Evolutionary conservation across 805 yeast genomes (phyloP).

Genomic region (Candida tallmaniae): DNA sequence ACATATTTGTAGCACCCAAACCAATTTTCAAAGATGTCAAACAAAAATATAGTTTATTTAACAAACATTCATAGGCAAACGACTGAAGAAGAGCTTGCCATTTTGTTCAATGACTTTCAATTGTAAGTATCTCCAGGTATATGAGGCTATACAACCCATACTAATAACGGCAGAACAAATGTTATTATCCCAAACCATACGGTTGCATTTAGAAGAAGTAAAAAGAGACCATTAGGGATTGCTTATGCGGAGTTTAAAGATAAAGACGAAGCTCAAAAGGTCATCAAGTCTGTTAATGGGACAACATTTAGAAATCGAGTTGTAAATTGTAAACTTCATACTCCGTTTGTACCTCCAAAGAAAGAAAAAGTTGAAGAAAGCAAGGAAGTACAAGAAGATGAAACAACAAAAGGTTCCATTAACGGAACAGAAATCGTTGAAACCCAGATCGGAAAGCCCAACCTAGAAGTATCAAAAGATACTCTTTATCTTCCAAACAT

Average conservation of each 20-base stretch:
- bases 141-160: not conserved
- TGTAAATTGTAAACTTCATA: slow-evolving; percentile 37
- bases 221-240: slow-evolving; percentile 52
- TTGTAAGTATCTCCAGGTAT: slow-evolving; percentile 34
- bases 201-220: slow-evolving; percentile 38
- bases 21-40: slow-evolving; percentile 9
- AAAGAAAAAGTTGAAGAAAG: not conserved
- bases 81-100: slow-evolving; percentile 49
- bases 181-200: slow-evolving; percentile 55
- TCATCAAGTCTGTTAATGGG: slow-evolving; percentile 22
- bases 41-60: slow-evolving; percentile 35
- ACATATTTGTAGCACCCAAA: too few species aligned
- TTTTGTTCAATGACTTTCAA: slow-evolving; percentile 39
- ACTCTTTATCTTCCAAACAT: slow-evolving; percentile 44
- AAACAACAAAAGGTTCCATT: not conserved
- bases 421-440: not conserved
- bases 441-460: not conserved
- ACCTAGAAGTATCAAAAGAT: slow-evolving; percentile 28
- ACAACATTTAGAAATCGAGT: slow-evolving; percentile 30
- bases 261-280: slow-evolving; percentile 24
- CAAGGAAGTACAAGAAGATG: too few species aligned
- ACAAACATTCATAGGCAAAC: slow-evolving; percentile 51
- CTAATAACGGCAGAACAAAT: slow-evolving; percentile 14
- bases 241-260: slow-evolving; percentile 36
- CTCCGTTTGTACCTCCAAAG: slow-evolving; percentile 34